These are phyloP conservation scores for Dimocarpus longan DNA, from an alignment of 345 rosid genomes.

Conservation along the genomic window DNA sequence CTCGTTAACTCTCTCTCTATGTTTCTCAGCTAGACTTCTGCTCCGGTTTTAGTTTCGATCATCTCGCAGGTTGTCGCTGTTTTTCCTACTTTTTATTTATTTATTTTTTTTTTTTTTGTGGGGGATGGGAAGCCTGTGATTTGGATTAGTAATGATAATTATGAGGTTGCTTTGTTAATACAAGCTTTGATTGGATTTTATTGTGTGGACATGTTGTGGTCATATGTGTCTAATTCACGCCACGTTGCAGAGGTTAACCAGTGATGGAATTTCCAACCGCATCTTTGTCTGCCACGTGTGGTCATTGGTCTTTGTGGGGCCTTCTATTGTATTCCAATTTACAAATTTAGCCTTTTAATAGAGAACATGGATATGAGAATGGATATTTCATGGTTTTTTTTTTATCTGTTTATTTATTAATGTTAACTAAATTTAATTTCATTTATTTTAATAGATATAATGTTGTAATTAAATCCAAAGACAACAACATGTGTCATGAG, in stretches of 20 bases:
- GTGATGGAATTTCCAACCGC: background rate
- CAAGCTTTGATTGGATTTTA: background rate
- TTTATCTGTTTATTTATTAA: too few species aligned
- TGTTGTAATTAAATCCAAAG: too few species aligned
- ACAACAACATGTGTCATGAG: too few species aligned
- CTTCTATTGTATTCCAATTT: background rate
- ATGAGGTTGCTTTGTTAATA: background rate
- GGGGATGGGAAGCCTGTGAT: background rate
- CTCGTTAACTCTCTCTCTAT: background rate
- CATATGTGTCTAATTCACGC: background rate
- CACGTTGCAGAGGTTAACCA: background rate
- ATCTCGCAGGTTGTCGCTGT: background rate
- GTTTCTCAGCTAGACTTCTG: background rate
- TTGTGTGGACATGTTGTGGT: background rate
- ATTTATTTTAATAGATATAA: too few species aligned
- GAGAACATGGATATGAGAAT: too few species aligned
- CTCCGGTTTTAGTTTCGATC: conserved; percentile 9
- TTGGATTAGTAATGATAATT: background rate
- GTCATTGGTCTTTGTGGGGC: background rate
- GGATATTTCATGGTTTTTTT: too few species aligned
- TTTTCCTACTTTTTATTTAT: background rate
- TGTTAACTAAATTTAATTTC: too few species aligned
- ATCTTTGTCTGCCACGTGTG: background rate
- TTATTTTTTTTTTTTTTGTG: background rate
- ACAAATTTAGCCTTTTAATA: too few species aligned